A percentile compares a stretch with the other conserved stretches of the same genome.
phyloP scores from a whole-genome alignment of 805 yeast species.

The Starmerella asiatica region DNA sequence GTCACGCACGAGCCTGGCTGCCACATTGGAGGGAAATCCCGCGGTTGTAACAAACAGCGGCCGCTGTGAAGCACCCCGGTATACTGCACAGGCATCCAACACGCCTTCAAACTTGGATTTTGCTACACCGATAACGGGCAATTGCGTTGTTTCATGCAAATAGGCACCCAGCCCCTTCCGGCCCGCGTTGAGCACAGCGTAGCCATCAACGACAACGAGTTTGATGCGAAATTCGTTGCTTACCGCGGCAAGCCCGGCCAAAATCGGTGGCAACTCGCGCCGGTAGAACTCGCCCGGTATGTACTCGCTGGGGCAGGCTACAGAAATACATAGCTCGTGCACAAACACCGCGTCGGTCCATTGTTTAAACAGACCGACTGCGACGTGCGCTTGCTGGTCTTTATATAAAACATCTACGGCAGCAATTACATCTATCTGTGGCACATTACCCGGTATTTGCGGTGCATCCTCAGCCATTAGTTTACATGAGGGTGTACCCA shows the following conservation, averaged over 20 bases:
- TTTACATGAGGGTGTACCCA: conserved; percentile 11
- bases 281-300: neutral
- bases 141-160: neutral
- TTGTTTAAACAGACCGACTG: neutral
- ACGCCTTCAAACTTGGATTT: neutral
- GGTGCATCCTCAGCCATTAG: neutral
- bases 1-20: neutral
- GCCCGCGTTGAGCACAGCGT: neutral
- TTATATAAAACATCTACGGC: neutral
- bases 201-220: neutral
- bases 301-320: neutral
- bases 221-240: neutral
- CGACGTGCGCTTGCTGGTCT: neutral
- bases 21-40: neutral
- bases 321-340: neutral
- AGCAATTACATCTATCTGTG: neutral
- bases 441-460: neutral
- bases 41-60: neutral
- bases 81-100: neutral
- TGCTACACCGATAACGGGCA: neutral
- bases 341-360: neutral
- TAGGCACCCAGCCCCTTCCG: neutral
- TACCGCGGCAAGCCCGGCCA: neutral
- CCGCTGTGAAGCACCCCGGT: neutral
- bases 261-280: neutral